Evolutionary conservation across 805 yeast genomes (phyloP), one percentile per base, ranked within the genome.

Genomic region (Sugiyamaella marilandica): DNA sequence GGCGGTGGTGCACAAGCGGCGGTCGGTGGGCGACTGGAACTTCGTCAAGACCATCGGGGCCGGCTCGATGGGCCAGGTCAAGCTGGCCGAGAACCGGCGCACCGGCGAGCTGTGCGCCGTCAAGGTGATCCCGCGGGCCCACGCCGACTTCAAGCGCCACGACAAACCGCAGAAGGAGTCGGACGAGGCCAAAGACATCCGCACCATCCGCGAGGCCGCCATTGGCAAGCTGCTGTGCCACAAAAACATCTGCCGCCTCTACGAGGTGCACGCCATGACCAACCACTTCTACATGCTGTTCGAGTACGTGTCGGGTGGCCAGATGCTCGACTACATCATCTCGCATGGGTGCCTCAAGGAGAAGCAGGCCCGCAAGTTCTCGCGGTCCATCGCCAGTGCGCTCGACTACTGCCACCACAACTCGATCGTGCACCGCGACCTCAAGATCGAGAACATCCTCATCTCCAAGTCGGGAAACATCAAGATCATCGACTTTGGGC

Each of bases 21-120:
- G 85, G 54, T 79, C 96, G 3, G 85, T 92, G 51, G 99, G 98
- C 11, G 97, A 94, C 59, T 92, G 99, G 99, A 95, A 88, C 61
- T 91, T 92, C 62, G 78, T 87, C 53, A 89, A 89, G 69, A 90
- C 97, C 1, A 87, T 94, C 45, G 99, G 99, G 41, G 96, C 98
- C 1, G 99, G 99, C 2, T 89, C 97, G 0, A 94, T 94, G 99
- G 99, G 99, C 54, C 95, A 92, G 68, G 99, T 94, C 47, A 94
- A 94, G 71, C 75, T 94, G 37, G 98, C 98, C 1, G 84, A 82
- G 62, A 96, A 91, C 71, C 80, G 86, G 59, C 70, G 81, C 34
- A 88, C 97, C 1, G 66, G 67, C 45, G 81, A 79, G 55, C 91
- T 87, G 61, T 77, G 88, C 11, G 92, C 97, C 0, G 91, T 92